Conservation (phyloP, 1,139 yeast genomes). For the Hyphopichia buzzinii region DNA sequence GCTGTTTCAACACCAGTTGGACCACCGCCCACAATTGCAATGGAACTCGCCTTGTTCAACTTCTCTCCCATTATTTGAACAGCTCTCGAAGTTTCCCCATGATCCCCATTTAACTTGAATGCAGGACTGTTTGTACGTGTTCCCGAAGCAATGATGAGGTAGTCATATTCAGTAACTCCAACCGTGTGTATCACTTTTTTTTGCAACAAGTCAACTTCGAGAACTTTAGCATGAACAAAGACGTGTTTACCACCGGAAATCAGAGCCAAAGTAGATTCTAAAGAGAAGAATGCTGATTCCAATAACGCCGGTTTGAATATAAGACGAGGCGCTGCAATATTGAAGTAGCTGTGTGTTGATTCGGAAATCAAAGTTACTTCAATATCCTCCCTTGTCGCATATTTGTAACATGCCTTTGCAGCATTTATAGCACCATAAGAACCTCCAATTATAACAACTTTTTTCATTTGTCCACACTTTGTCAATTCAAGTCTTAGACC, state of each 20-base stretch:
- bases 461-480: too few species aligned
- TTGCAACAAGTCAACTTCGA: slow-evolving; percentile 20
- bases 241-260: slow-evolving; percentile 12
- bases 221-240: slow-evolving; percentile 22
- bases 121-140: slow-evolving; percentile 20
- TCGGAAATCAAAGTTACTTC: slow-evolving; percentile 17
- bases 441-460: slow-evolving; percentile 26
- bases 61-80: slow-evolving; percentile 13
- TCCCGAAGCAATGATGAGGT: slow-evolving; percentile 35
- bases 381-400: slow-evolving; percentile 15
- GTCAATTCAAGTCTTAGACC: too few species aligned
- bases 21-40: slow-evolving; percentile 42
- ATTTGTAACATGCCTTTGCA: slow-evolving; percentile 11
- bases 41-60: slow-evolving; percentile 18
- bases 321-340: slow-evolving; percentile 31
- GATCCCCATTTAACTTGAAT: slow-evolving; percentile 25
- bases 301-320: slow-evolving; percentile 22
- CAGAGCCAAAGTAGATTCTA: slow-evolving; percentile 14
- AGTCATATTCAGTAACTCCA: slow-evolving; percentile 19
- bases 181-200: neutral
- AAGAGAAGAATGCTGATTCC: slow-evolving; percentile 17
- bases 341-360: slow-evolving; percentile 17
- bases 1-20: slow-evolving; percentile 39
- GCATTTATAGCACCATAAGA: slow-evolving; percentile 24
- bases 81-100: slow-evolving; percentile 12